These are phyloP conservation scores for Hyphopichia khmerensis DNA, from an alignment of 1,139 yeast species.

Conservation along the genomic window DNA sequence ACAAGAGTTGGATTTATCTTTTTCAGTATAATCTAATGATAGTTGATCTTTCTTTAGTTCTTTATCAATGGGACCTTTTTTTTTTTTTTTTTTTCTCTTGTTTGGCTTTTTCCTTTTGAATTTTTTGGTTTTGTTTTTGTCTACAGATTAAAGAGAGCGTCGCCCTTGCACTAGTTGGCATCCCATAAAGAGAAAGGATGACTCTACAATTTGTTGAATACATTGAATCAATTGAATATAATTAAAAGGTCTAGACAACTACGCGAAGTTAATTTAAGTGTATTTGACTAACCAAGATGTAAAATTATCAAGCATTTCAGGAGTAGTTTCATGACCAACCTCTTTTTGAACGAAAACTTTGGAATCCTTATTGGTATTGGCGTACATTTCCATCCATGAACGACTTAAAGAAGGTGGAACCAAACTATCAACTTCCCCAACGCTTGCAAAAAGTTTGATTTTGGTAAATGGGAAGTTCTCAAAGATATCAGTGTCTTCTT, in stretches of 20 bases:
- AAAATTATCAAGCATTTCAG: conserved; percentile 35
- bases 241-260: too few relatives aligned
- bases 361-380: conserved; percentile 24
- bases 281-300: conserved; percentile 25
- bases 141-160: too few relatives aligned
- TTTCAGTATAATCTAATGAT: background rate
- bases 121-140: too few relatives aligned
- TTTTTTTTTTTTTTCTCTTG: background rate
- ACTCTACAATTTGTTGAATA: too few relatives aligned
- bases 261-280: background rate
- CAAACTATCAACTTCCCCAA: conserved; percentile 35
- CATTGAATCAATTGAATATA: too few relatives aligned
- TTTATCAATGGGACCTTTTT: background rate
- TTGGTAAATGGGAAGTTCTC: conserved; percentile 34
- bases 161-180: background rate
- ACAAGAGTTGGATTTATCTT: too few relatives aligned
- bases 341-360: conserved; percentile 29
- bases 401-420: conserved; percentile 37
- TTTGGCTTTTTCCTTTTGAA: too few relatives aligned
- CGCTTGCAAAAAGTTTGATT: conserved; percentile 37
- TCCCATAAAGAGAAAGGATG: background rate
- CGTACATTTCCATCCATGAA: conserved; percentile 35
- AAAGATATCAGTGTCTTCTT: conserved; percentile 30
- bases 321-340: conserved; percentile 35
- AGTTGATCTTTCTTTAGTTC: background rate